Base-by-base conservation (phyloP, 495 filamentous ascomycete genomes). In the Eremomyces bilateralis region DNA sequence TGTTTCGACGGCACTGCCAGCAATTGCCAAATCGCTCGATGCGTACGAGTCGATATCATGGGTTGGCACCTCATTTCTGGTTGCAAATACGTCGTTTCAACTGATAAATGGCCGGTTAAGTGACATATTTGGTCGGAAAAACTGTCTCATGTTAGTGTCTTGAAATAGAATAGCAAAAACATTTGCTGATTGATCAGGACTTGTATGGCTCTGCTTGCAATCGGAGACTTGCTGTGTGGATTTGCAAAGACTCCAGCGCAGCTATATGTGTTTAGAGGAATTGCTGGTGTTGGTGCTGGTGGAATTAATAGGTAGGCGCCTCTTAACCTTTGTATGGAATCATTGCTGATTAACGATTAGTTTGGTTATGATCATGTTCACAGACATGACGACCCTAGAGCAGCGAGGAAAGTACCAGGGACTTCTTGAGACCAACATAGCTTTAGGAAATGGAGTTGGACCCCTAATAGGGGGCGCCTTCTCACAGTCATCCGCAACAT, bases 201-300 rank as follows among this genome's bases (percentile, higher is more conserved):
- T 0, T 35, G 30, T 5, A 18, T 52, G 22, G 30, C 20, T 8
- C 37, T 67, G 21, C 51, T 70, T 2, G 60, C 63, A 24, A 44
- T 71, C 35, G 61, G 67, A 2, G 64, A 66, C 38, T 29, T 67
- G 10, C 51, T 68, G 1, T 68, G 64, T 35, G 67, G 60, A 1
- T 50, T 66, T 21, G 60, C 65, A 0, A 49, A 59, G 22, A 62
- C 56, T 31, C 48, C 59, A 0, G 47, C 62, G 4, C 63, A 63
- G 55, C 59, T 71, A 34, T 68, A 70, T 30, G 52, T 61, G n/a
- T 67, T 65, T 39, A 59, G 66, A 17, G 65, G 59, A 8, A 35
- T 70, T 28, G 59, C 65, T 3, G 67, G 66, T 35, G 50, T 70
- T n/a, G 66, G 46, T 0, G 42, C 44, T 25, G 52, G 52, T n/a